A percentile compares a stretch with the other conserved stretches of the same genome.
Evolutionary conservation across 306 rosid genomes (phyloP).

Genomic region (Malus asiatica): DNA sequence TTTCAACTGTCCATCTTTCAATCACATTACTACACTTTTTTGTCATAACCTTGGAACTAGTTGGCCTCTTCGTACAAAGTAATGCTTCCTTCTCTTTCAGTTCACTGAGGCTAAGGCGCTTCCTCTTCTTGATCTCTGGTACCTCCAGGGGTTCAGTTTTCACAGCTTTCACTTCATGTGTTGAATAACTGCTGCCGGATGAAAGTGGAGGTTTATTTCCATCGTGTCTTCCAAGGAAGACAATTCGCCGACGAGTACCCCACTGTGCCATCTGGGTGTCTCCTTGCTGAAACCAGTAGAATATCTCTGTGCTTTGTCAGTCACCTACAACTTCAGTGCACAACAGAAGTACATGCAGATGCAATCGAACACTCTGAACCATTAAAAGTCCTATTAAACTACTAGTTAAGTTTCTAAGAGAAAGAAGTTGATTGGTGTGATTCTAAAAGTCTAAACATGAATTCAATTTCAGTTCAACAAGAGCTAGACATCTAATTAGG

Average conservation of each 20-base stretch:
- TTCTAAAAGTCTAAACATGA: not conserved
- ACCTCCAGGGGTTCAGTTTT: slow-evolving; percentile 30
- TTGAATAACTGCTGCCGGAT: slow-evolving; percentile 16
- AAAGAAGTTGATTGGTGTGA: not conserved
- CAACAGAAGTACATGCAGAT: not conserved
- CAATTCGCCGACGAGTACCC: slow-evolving; percentile 29
- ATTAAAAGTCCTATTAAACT: not conserved
- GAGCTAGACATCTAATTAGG: not conserved
- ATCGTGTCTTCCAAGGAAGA: slow-evolving; percentile 17
- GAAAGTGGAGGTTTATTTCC: slow-evolving; percentile 28
- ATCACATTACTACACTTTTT: slow-evolving; percentile 26
- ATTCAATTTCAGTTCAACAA: not conserved
- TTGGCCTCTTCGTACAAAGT: slow-evolving; percentile 11
- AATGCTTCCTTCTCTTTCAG: slow-evolving; percentile 42
- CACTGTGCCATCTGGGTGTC: slow-evolving; percentile 31
- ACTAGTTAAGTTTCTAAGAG: not conserved
- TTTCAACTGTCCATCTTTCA: slow-evolving; percentile 61
- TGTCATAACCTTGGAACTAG: slow-evolving; percentile 19
- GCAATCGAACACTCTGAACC: not conserved
- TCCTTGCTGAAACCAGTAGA: not conserved
- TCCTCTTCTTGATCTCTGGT: slow-evolving; percentile 36
- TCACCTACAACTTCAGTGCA: not conserved
- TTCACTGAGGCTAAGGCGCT: slow-evolving; percentile 42
- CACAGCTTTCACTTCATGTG: slow-evolving; percentile 30
- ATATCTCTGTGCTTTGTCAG: not conserved